Base-by-base conservation (phyloP, 2,329 filamentous ascomycete species). In the Albophoma yamanashiensis region DNA sequence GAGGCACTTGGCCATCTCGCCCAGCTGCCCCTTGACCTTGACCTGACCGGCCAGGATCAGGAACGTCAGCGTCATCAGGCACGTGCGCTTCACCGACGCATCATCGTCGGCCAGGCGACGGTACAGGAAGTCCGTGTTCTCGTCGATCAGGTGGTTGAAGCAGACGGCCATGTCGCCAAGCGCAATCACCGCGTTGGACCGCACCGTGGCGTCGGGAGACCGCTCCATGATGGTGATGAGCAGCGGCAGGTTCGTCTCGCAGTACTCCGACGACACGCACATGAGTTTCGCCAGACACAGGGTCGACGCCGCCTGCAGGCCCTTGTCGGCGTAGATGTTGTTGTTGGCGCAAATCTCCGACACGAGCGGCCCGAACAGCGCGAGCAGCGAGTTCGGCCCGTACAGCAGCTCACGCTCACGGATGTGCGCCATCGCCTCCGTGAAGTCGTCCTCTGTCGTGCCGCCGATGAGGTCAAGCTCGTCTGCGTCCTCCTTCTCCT, bases 161-260 rank as follows among this genome's bases (percentile, higher is more conserved):
- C 92, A 97, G 27, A 99, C 94, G 0, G 95, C 95, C 94, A 99
- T 99, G 71, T 99, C 94, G 45, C 94, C 94, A 0, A 99, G 85
- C 0, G 94, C 93, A 67, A 99, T 96, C 22, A 99, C 95, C 12
- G 95, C 91, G 70, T 99, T 99, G 67, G 91, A 96, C 58, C 94
- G 88, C 45, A 96, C 93, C 22, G 92, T 96, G 1, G 95, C 89
- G 68, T 97, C 91, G 39, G 91, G 85, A 2, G 92, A 97, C 38
- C 92, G 88, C 76, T 99, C 94, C 80, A 99, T 92, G 68, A 99
- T 97, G 20, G 93, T 97, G 74, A 99, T 96, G 62, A 99, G 86
- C 3, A 99, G 86, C 7, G 91, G 89, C 15, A 99, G 82, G 69
- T 99, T 95, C 47, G 84, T 83, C 75, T 97, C 94, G 75, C 94